These are phyloP conservation scores for Fusarium secorum DNA, from an alignment of 2,329 filamentous ascomycete genomes.

Conservation along the genomic window DNA sequence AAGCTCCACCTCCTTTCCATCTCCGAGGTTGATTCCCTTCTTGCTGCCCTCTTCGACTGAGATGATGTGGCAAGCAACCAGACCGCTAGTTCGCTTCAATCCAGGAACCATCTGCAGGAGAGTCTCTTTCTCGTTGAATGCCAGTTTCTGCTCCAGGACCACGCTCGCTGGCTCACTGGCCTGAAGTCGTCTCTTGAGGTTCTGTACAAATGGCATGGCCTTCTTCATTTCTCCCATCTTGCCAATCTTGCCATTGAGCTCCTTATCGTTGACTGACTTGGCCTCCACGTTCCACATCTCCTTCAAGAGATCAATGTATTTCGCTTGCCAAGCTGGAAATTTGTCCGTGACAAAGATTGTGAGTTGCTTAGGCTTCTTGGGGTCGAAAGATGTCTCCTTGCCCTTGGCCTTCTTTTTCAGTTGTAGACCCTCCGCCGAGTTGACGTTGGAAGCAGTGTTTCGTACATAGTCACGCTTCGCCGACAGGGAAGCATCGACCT, in stretches of 20 bases:
- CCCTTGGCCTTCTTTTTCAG: conserved; percentile 93
- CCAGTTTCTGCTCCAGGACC: conserved; percentile 84
- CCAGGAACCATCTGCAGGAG: conserved; percentile 80
- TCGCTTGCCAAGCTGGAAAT: conserved; percentile 91
- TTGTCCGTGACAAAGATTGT: conserved; percentile 82
- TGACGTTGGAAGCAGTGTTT: conserved; percentile 76
- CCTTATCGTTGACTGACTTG: conserved; percentile 79
- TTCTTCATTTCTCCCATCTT: conserved; percentile 94
- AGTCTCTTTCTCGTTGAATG: conserved; percentile 83
- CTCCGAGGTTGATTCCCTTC: conserved; percentile 64
- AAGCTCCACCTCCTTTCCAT: conserved; percentile 63
- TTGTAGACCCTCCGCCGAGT: conserved; percentile 80
- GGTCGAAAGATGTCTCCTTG: conserved; percentile 85
- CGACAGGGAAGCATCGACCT: conserved; percentile 71
- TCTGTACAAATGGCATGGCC: conserved; percentile 96
- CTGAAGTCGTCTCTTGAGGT: conserved; percentile 82
- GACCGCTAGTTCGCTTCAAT: conserved; percentile 77
- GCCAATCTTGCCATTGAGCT: conserved; percentile 76
- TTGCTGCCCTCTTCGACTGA: conserved; percentile 75
- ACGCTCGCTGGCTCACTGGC: conserved; percentile 69
- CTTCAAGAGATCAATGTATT: conserved; percentile 82
- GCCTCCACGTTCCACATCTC: conserved; percentile 70
- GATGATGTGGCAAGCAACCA: conserved; percentile 75
- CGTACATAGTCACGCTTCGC: conserved; percentile 86
- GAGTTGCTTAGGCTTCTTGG: conserved; percentile 89